These are phyloP conservation scores for Puccinia coronata DNA, from an alignment of 1,284 basidiomycete species.

Conservation along the genomic window DNA sequence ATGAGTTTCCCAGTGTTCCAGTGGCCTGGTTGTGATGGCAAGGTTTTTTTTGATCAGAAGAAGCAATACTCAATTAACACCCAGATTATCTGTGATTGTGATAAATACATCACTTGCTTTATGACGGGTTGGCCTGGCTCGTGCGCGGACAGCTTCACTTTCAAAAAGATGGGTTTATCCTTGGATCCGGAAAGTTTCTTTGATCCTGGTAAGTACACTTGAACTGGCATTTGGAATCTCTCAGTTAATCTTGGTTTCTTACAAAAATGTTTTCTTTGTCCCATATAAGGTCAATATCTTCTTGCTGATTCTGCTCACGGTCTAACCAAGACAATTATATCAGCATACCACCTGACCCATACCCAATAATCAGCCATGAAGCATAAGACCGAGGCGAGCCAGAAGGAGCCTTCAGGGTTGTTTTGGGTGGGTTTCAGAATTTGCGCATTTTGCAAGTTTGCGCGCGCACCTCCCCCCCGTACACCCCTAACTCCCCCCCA, in stretches of 20 bases:
- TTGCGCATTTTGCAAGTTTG: no score
- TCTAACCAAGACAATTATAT: background rate
- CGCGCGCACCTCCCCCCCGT: no score
- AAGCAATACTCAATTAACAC: slow-evolving; percentile 20
- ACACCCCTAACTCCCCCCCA: no score
- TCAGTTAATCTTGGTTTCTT: no score
- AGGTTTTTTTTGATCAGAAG: slow-evolving; percentile 25
- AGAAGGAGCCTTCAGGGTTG: no score
- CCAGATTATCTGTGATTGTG: slow-evolving; percentile 31
- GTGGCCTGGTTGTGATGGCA: background rate
- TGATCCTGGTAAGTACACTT: background rate
- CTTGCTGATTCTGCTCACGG: background rate
- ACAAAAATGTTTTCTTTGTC: no score
- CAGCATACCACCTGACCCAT: no score
- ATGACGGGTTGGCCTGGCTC: slow-evolving; percentile 9
- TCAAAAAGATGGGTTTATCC: slow-evolving; percentile 2
- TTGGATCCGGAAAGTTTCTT: slow-evolving; percentile 3
- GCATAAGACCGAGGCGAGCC: no score
- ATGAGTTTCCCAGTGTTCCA: slow-evolving; percentile 12
- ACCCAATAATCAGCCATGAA: no score
- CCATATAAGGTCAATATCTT: no score
- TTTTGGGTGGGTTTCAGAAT: no score
- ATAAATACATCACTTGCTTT: background rate
- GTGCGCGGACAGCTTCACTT: slow-evolving; percentile 6
- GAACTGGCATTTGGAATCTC: background rate